Evolutionary conservation across 129 eudicot genomes (phyloP), one percentile per base, ranked within the genome.

Genomic region (Tagetes patula): DNA sequence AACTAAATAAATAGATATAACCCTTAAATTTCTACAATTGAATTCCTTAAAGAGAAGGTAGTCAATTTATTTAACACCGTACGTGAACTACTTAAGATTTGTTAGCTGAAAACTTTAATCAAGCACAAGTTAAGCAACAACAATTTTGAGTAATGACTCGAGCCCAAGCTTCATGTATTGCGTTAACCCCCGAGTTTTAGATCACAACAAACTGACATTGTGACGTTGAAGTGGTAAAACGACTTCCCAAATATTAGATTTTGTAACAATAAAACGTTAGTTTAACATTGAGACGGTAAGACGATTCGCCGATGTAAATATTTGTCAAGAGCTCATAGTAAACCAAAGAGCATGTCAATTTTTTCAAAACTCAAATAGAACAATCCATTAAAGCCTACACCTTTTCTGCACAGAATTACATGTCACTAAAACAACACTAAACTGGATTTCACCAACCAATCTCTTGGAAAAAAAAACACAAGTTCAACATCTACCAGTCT

Each of bases 401-500:
- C 45, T 4, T 72, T 42, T 6, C 8, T 3, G 31, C 52, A 36
- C 34, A 53, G 33, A 54, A 40, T 52, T 72, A 70, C 82, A 71
- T 53, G 42, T 37, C 42, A 13, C 41, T 59, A 58, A 58, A 58
- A 6, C 65, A 33, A 45, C 47, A 54, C 58, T 38, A 8, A 5
- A 33, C 36, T 75, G 73, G 46, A 54, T 45, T 32, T 66, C n/a
- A 4, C 52, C 64, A 59, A 69, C 30, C 40, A 63, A 64, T 70
- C 71, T 61, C 48, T 76, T 34, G 49, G 30, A 58, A 59, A 69
- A 58, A 6, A 39, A 30, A 71, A 52, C 12, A 36, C 31, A 64
- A 63, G 7, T 36, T n/a, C 64, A 65, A 78, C 68, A 65, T 27
- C 37, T 13, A 79, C 69, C 78, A 79, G 73, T 79, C 82, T 79